Evolutionary conservation across 176 grass and related monocot species (phyloP).

Genomic region (Triticum urartu): DNA sequence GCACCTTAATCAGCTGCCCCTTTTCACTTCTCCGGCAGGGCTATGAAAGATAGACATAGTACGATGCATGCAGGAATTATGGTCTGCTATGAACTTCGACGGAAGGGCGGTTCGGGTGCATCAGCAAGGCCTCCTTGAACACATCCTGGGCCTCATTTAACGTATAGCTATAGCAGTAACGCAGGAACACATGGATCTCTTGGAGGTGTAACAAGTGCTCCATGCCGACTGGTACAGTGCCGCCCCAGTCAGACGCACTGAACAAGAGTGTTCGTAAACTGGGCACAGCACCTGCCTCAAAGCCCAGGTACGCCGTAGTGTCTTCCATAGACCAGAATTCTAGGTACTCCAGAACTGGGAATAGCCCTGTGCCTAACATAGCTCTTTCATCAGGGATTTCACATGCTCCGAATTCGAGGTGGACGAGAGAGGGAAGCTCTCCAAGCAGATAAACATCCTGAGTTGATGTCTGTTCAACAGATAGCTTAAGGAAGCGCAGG

Average conservation of each 20-base stretch:
- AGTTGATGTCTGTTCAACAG: neutral
- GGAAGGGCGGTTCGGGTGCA: too few relatives aligned
- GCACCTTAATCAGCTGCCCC: too few relatives aligned
- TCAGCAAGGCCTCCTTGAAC: too few relatives aligned
- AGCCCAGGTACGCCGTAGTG: neutral
- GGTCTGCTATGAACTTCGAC: too few relatives aligned
- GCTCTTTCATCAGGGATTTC: too few relatives aligned
- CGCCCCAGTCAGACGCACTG: fast-evolving
- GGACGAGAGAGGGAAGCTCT: neutral
- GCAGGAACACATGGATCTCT: too few relatives aligned
- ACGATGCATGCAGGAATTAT: too few relatives aligned
- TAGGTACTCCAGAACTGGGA: neutral
- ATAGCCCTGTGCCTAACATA: neutral
- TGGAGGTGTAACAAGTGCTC: neutral
- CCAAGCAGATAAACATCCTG: neutral
- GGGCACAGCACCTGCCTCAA: neutral
- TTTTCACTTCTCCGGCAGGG: too few relatives aligned
- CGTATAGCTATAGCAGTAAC: too few relatives aligned
- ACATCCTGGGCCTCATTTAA: too few relatives aligned
- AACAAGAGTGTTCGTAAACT: neutral
- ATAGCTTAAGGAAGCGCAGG: neutral
- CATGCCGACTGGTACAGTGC: neutral
- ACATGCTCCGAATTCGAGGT: neutral
- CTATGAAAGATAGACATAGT: too few relatives aligned
- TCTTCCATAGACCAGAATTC: fast-evolving